Conservation (phyloP, 1,139 yeast species). For the Ogataea hybrid region DNA sequence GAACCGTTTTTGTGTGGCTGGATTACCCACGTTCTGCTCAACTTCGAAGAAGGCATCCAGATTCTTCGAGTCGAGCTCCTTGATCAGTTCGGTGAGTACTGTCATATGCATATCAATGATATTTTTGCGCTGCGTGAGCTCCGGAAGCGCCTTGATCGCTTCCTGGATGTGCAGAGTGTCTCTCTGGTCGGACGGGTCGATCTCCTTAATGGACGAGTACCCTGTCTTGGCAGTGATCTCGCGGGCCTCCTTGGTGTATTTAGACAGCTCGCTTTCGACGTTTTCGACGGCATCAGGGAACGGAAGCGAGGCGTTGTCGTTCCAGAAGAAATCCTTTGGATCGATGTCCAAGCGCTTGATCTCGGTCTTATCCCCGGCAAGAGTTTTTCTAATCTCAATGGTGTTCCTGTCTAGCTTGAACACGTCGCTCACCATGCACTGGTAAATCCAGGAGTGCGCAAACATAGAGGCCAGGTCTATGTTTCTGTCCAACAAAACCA, state of each 20-base stretch:
- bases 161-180: constrained; percentile 80
- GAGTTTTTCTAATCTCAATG: constrained; percentile 53
- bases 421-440: constrained; percentile 93
- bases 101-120: constrained; percentile 97
- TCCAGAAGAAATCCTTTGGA: constrained; percentile 93
- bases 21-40: constrained; percentile 72
- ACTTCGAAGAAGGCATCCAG: constrained; percentile 90
- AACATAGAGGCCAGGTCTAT: constrained; percentile 92
- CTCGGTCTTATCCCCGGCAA: constrained; percentile 37
- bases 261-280: constrained; percentile 78
- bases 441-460: constrained; percentile 97
- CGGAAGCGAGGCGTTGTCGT: constrained; percentile 76
- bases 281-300: constrained; percentile 98
- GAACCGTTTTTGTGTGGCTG: constrained; percentile 59
- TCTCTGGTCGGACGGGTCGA: constrained; percentile 59
- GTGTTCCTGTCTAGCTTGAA: constrained; percentile 79
- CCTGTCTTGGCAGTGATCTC: constrained; percentile 83
- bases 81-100: constrained; percentile 79
- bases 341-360: constrained; percentile 78
- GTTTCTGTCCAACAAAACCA: constrained; percentile 81
- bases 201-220: constrained; percentile 62
- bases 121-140: constrained; percentile 81
- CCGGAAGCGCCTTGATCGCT: constrained; percentile 91
- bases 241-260: constrained; percentile 83
- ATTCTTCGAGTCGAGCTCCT: constrained; percentile 79